Percentiles rank a stretch among this genome's conserved stretches.
Conservation (phyloP, 2,329 filamentous ascomycete species). For the Ploettnerulaceae sp. region DNA sequence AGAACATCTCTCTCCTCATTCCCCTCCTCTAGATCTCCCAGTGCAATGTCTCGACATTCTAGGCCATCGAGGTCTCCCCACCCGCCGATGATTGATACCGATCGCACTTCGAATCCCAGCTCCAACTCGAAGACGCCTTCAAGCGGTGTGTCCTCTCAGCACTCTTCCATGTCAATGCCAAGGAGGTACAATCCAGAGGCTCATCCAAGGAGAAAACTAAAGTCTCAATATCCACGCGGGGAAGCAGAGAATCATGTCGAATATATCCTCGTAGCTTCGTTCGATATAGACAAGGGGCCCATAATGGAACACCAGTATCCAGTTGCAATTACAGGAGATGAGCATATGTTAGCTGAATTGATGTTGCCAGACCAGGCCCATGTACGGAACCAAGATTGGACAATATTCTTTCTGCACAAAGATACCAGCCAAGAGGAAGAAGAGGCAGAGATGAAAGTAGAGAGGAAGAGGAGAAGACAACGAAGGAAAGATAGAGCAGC, state of each 20-base stretch:
- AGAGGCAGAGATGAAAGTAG: slow-evolving; percentile 61
- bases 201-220: slow-evolving; percentile 52
- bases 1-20: slow-evolving; percentile 61
- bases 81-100: slow-evolving; percentile 42
- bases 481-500: slow-evolving; percentile 48
- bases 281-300: slow-evolving; percentile 92
- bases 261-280: slow-evolving; percentile 95
- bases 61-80: slow-evolving; percentile 52
- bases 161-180: slow-evolving; percentile 54
- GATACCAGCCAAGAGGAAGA: slow-evolving; percentile 82
- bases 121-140: slow-evolving; percentile 57
- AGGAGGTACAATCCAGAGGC: slow-evolving; percentile 47
- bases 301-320: slow-evolving; percentile 99
- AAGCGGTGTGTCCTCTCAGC: slow-evolving; percentile 51
- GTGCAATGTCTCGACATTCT: slow-evolving; percentile 50
- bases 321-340: slow-evolving; percentile 89
- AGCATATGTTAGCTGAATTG: slow-evolving; percentile 95
- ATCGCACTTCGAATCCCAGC: slow-evolving; percentile 55
- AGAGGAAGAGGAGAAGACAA: slow-evolving; percentile 47
- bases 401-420: slow-evolving; percentile 97
- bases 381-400: slow-evolving; percentile 94
- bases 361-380: slow-evolving; percentile 98
- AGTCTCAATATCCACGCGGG: slow-evolving; percentile 71
- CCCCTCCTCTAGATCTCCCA: slow-evolving; percentile 51
- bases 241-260: slow-evolving; percentile 90